phyloP scores from a whole-genome alignment of 2,329 filamentous ascomycete genomes.

The Nemania sp. region DNA sequence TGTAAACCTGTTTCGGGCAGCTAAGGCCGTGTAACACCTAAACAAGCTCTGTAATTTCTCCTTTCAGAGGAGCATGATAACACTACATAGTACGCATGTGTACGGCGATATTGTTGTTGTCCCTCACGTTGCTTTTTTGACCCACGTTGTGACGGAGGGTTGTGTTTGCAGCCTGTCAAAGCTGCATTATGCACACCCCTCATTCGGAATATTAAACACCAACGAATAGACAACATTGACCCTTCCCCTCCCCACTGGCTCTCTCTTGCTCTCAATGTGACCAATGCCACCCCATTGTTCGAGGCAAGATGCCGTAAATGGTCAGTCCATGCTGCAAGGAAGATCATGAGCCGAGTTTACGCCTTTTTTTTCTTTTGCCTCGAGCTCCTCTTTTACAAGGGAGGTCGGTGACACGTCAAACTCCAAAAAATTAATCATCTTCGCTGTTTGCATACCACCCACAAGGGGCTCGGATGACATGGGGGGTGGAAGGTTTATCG shows the following conservation, averaged over 20 bases:
- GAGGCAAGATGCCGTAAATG: slow-evolving; percentile 24
- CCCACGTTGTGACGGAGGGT: slow-evolving; percentile 30
- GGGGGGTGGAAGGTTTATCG: slow-evolving; percentile 28
- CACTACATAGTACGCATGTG: slow-evolving; percentile 7
- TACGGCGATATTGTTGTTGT: slow-evolving; percentile 5
- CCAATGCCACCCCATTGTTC: slow-evolving; percentile 16
- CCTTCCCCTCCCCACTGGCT: slow-evolving; percentile 17
- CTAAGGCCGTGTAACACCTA: slow-evolving; percentile 9
- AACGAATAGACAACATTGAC: slow-evolving; percentile 25
- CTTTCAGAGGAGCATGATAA: slow-evolving; percentile 23
- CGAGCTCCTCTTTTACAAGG: slow-evolving; percentile 13
- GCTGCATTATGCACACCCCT: slow-evolving; percentile 43
- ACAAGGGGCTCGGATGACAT: slow-evolving; percentile 29
- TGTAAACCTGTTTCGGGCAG: neutral
- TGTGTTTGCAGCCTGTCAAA: slow-evolving; percentile 39
- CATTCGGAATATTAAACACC: slow-evolving; percentile 38
- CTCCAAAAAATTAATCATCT: slow-evolving; percentile 21
- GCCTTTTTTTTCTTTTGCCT: slow-evolving; percentile 12
- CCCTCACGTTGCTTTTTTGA: slow-evolving; percentile 21
- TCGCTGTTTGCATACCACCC: slow-evolving; percentile 19
- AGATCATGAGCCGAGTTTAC: slow-evolving; percentile 27
- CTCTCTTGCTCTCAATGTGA: slow-evolving; percentile 13
- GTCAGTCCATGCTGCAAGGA: slow-evolving; percentile 30
- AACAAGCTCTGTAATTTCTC: slow-evolving; percentile 22
- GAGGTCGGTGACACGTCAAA: slow-evolving; percentile 34